These are phyloP conservation scores for Eleusine indica DNA, from an alignment of 176 grass and related monocot genomes.

Conservation along the genomic window DNA sequence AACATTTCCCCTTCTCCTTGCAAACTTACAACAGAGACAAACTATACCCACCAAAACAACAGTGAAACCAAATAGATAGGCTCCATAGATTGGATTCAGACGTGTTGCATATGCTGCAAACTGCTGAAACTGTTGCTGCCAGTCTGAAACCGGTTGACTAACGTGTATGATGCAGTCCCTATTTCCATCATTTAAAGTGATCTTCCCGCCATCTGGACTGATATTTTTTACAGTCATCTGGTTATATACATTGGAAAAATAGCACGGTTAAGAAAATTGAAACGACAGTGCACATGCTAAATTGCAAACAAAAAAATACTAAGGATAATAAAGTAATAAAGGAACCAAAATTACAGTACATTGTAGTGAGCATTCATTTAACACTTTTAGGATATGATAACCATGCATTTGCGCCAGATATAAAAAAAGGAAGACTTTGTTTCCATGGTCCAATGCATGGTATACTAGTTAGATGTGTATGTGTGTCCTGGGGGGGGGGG, in stretches of 20 bases:
- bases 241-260: conserved; percentile 29
- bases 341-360: neutral
- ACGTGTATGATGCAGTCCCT: conserved; percentile 48
- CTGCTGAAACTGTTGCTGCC: conserved; percentile 58
- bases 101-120: conserved; percentile 57
- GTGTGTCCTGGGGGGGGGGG: too few relatives aligned
- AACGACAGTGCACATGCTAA: neutral
- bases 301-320: neutral
- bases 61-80: conserved; percentile 60
- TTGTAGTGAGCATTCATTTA: neutral
- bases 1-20: conserved; percentile 32
- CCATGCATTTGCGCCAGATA: conserved; percentile 1
- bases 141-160: conserved; percentile 47
- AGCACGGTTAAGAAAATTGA: conserved; percentile 5
- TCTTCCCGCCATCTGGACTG: conserved; percentile 40
- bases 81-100: conserved; percentile 80
- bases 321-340: neutral
- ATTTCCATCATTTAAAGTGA: conserved; percentile 51
- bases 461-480: neutral
- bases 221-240: conserved; percentile 52
- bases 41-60: conserved; percentile 53
- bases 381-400: neutral
- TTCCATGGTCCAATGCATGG: conserved; percentile 13
- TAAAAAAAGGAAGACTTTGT: neutral
- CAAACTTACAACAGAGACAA: conserved; percentile 79